phyloP scores from a whole-genome alignment of 331 rosid genomes.

The Spiraea crenata region DNA sequence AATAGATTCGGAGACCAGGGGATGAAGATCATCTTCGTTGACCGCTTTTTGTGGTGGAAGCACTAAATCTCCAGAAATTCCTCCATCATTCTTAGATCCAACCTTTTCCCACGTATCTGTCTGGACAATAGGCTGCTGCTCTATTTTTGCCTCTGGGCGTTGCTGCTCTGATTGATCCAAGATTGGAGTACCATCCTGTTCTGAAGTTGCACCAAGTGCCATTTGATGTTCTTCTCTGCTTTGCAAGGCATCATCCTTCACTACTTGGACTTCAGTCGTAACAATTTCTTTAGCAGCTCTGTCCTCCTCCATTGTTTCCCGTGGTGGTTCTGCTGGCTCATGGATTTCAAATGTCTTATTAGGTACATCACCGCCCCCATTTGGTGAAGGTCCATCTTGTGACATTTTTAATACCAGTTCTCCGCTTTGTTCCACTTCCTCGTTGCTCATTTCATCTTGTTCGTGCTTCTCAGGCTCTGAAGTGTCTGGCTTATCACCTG shows the following conservation, averaged over 20 bases:
- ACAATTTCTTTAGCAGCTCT: neutral
- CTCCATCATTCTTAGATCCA: constrained; percentile 20
- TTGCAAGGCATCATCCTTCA: neutral
- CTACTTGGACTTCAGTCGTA: neutral
- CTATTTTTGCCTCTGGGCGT: constrained; percentile 12
- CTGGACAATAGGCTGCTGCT: constrained; percentile 22
- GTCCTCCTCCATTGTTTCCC: constrained; percentile 19
- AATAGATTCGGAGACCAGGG: neutral
- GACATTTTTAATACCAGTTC: neutral
- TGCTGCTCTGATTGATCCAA: constrained; percentile 12
- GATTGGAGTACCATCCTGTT: neutral
- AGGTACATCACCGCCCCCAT: neutral
- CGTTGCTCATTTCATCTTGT: neutral
- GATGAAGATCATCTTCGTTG: neutral
- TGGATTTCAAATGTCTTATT: neutral
- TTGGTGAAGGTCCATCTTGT: neutral
- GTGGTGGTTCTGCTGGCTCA: constrained; percentile 15
- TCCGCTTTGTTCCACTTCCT: neutral
- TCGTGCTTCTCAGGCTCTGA: constrained; percentile 1
- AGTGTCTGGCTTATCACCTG: constrained; percentile 15
- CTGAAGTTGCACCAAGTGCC: neutral
- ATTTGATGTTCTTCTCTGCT: constrained; percentile 4
- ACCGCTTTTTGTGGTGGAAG: neutral
- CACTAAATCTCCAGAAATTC: neutral
- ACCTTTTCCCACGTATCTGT: constrained; percentile 22